Percentiles rank a stretch among this genome's conserved stretches.
Evolutionary conservation across 2,329 filamentous ascomycete genomes (phyloP).

Genomic region (Byssochlamys sp.): DNA sequence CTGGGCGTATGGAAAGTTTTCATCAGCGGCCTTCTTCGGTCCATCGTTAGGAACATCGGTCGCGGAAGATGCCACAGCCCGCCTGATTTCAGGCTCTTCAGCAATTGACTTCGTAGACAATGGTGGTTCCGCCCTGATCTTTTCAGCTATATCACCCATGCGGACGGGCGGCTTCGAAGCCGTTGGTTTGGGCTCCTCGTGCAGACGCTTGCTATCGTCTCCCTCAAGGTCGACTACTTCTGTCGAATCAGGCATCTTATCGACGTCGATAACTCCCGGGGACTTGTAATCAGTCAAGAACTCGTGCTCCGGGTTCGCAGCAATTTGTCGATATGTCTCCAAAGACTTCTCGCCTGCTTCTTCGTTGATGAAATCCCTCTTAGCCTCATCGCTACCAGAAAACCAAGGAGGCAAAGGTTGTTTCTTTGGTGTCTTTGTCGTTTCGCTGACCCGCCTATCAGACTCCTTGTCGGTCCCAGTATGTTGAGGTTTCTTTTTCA

Average conservation of each 20-base stretch:
- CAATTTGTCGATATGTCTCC: slow-evolving; percentile 13
- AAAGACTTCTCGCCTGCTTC: slow-evolving; percentile 14
- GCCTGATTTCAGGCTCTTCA: background rate
- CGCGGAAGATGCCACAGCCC: background rate
- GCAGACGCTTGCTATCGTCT: slow-evolving; percentile 4
- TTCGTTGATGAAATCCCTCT: slow-evolving; percentile 24
- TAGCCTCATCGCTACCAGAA: slow-evolving; percentile 22
- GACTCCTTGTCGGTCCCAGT: slow-evolving; percentile 45
- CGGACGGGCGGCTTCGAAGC: background rate
- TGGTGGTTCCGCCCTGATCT: background rate
- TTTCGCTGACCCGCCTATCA: slow-evolving; percentile 56
- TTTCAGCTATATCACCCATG: background rate
- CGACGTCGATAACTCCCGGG: slow-evolving; percentile 32
- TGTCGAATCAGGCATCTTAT: slow-evolving; percentile 20
- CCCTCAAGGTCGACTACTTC: slow-evolving; percentile 24
- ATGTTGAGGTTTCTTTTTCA: slow-evolving; percentile 32
- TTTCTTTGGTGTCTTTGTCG: slow-evolving; percentile 17
- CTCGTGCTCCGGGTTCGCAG: slow-evolving; percentile 14
- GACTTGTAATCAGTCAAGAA: slow-evolving; percentile 23
- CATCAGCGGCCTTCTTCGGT: background rate
- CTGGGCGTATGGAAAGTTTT: background rate
- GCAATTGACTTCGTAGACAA: background rate
- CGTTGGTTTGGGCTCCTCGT: background rate
- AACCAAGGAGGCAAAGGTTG: slow-evolving; percentile 40
- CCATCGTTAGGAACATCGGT: background rate